A percentile compares a stretch with the other conserved stretches of the same genome.
Evolutionary conservation across 495 filamentous ascomycete species (phyloP).

Genomic region (Neurospora sp.): DNA sequence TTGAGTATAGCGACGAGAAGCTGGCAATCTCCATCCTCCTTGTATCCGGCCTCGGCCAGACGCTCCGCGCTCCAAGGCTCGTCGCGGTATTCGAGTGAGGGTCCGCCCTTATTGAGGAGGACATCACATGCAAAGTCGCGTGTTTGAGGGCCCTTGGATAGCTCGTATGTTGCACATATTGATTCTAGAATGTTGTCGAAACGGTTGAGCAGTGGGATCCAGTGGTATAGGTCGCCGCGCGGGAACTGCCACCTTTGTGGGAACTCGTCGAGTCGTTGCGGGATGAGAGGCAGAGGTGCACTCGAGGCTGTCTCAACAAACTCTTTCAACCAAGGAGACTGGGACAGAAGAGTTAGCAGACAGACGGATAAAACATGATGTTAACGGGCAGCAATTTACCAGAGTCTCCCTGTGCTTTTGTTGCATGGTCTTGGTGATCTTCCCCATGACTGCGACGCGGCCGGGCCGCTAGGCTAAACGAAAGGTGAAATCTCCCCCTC

Average conservation of each 20-base stretch:
- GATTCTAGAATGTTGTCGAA: slow-evolving; percentile 83
- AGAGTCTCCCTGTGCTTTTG: slow-evolving; percentile 87
- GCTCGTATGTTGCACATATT: slow-evolving; percentile 69
- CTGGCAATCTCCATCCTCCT: slow-evolving; percentile 62
- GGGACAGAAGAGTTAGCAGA: background rate
- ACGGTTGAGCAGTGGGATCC: slow-evolving; percentile 89
- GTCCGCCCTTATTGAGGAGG: slow-evolving; percentile 41
- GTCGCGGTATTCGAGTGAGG: slow-evolving; percentile 27
- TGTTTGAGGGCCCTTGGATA: slow-evolving; percentile 71
- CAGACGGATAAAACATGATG: background rate
- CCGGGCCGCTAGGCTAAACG: slow-evolving; percentile 37
- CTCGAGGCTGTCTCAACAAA: slow-evolving; percentile 61
- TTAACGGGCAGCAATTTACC: slow-evolving; percentile 45
- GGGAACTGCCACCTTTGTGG: slow-evolving; percentile 89
- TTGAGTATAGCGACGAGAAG: slow-evolving; percentile 68
- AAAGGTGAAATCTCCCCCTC: slow-evolving; percentile 35
- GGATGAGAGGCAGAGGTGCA: slow-evolving; percentile 65
- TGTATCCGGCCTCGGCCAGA: slow-evolving; percentile 49
- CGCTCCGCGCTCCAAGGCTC: slow-evolving; percentile 33
- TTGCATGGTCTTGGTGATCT: slow-evolving; percentile 91
- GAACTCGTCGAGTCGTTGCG: slow-evolving; percentile 65
- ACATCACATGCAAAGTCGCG: slow-evolving; percentile 57
- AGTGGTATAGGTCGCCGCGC: slow-evolving; percentile 95
- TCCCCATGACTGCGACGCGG: slow-evolving; percentile 67
- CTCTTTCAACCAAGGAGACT: slow-evolving; percentile 79